These are phyloP conservation scores for Plectranthus barbatus DNA, from an alignment of 257 asterid species.

Conservation along the genomic window DNA sequence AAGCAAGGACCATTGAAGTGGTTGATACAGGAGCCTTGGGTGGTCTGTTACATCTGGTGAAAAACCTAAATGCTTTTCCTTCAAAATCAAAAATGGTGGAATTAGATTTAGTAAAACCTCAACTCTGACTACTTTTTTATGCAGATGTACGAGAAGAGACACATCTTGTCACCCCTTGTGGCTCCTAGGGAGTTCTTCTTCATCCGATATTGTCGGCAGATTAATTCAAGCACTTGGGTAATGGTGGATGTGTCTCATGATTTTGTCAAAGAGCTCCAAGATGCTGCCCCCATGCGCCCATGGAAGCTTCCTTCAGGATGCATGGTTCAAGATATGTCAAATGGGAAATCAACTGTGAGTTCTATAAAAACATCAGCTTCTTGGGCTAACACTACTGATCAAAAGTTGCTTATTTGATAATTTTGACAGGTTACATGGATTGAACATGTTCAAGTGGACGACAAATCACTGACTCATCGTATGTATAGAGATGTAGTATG, in stretches of 20 bases:
- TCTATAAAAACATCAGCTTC: no score
- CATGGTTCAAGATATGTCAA: slow-evolving; percentile 43
- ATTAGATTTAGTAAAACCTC: not conserved
- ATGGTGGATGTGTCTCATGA: slow-evolving; percentile 58
- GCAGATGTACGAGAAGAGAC: slow-evolving; percentile 63
- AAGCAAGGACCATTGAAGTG: slow-evolving; percentile 40
- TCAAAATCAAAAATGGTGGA: no score
- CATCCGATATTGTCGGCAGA: slow-evolving; percentile 46
- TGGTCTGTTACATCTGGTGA: slow-evolving; percentile 52
- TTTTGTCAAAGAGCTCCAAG: slow-evolving; percentile 28
- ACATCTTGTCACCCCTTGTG: slow-evolving; percentile 64
- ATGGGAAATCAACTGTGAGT: slow-evolving; percentile 53
- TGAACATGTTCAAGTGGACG: slow-evolving; percentile 78
- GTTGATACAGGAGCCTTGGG: slow-evolving; percentile 37
- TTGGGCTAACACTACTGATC: no score
- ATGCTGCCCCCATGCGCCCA: slow-evolving; percentile 27
- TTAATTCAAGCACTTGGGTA: slow-evolving; percentile 44
- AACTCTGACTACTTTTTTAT: not conserved
- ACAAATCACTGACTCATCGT: slow-evolving; percentile 39
- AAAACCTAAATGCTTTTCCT: no score
- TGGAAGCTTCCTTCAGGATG: slow-evolving; percentile 84
- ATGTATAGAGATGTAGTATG: slow-evolving; percentile 48
- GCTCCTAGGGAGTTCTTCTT: slow-evolving; percentile 59
- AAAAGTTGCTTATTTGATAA: no score
- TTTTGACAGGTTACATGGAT: slow-evolving; percentile 63